A percentile compares a stretch with the other conserved stretches of the same genome.
Evolutionary conservation across 352 stramenopile species (phyloP).

Genomic region (Phytophthora fragariaefolia): DNA sequence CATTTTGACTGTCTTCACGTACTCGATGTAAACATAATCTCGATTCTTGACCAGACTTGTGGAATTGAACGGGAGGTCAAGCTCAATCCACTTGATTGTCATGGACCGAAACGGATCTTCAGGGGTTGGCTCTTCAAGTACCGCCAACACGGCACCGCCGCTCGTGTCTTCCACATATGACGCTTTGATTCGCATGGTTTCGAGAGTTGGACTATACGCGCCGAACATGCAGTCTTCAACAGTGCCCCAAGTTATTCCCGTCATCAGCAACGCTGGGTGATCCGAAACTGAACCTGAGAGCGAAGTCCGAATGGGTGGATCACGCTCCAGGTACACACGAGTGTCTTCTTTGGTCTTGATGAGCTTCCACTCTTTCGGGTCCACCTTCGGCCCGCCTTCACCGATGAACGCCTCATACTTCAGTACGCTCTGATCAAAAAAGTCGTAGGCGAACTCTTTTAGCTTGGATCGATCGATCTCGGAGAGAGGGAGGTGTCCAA

Average conservation of each 20-base stretch:
- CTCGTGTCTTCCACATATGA: slow-evolving; percentile 50
- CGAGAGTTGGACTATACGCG: slow-evolving; percentile 33
- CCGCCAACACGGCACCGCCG: slow-evolving; percentile 48
- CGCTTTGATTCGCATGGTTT: slow-evolving; percentile 43
- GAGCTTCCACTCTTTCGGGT: slow-evolving; percentile 40
- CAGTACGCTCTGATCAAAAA: slow-evolving; percentile 29
- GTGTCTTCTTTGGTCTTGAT: slow-evolving; percentile 40
- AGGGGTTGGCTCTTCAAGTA: slow-evolving; percentile 39
- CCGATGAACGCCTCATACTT: slow-evolving; percentile 50
- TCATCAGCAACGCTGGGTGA: slow-evolving; percentile 31
- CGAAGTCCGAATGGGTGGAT: slow-evolving; percentile 19
- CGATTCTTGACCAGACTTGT: slow-evolving; percentile 36
- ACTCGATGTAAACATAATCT: slow-evolving; percentile 55
- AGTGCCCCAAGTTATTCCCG: slow-evolving; percentile 35
- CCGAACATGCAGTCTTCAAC: slow-evolving; percentile 49
- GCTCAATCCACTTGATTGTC: slow-evolving; percentile 39
- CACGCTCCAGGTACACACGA: slow-evolving; percentile 33
- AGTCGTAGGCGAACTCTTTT: slow-evolving; percentile 32
- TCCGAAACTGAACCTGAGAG: slow-evolving; percentile 13
- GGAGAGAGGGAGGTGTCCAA: slow-evolving; percentile 19
- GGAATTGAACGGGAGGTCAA: slow-evolving; percentile 33
- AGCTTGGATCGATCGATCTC: slow-evolving; percentile 20
- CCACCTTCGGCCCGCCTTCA: slow-evolving; percentile 33
- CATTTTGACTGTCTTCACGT: slow-evolving; percentile 43
- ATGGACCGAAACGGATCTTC: slow-evolving; percentile 53